phyloP scores from a whole-genome alignment of 495 filamentous ascomycete species.

The Cairneyella variabilis region DNA sequence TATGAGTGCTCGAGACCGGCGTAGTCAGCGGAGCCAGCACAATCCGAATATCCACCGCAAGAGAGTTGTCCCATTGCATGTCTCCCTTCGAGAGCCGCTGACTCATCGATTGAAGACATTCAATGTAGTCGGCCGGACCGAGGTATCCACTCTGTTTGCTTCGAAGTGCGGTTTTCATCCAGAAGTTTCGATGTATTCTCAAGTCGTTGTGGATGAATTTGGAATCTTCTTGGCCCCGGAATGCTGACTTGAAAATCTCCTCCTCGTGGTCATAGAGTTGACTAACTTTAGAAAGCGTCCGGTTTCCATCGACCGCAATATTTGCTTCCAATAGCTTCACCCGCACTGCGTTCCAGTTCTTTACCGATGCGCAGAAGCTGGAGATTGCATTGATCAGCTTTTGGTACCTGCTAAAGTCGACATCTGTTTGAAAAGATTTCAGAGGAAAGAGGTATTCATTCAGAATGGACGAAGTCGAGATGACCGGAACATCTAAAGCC shows the following conservation, averaged over 20 bases:
- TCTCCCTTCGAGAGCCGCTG: slow-evolving; percentile 2
- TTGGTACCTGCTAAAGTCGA: not conserved
- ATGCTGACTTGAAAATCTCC: slow-evolving; percentile 18
- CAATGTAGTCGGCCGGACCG: slow-evolving; percentile 9
- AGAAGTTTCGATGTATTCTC: slow-evolving; percentile 5
- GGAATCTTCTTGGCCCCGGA: slow-evolving; percentile 8
- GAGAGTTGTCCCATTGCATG: not conserved
- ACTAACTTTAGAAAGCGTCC: not conserved
- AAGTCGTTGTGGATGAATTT: slow-evolving; percentile 12
- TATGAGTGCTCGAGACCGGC: slow-evolving; percentile 5
- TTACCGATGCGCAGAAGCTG: not conserved
- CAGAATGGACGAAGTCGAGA: slow-evolving; percentile 5
- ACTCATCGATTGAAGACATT: slow-evolving; percentile 14
- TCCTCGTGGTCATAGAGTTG: slow-evolving; percentile 20
- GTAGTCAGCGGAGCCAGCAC: slow-evolving; percentile 13
- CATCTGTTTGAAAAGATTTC: not conserved
- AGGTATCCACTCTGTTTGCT: slow-evolving; percentile 2
- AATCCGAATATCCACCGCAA: slow-evolving; percentile 6
- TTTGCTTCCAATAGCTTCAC: not conserved
- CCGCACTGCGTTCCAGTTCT: not conserved
- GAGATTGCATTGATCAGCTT: slow-evolving; percentile 2
- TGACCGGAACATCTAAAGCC: slow-evolving; percentile 1
- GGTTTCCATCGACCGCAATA: slow-evolving; percentile 17
- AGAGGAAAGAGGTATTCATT: slow-evolving; percentile 17
- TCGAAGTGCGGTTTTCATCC: slow-evolving; percentile 16